Evolutionary conservation across 805 yeast genomes (phyloP), one percentile per base, ranked within the genome.

Genomic region (Barnettozyma salicaria): DNA sequence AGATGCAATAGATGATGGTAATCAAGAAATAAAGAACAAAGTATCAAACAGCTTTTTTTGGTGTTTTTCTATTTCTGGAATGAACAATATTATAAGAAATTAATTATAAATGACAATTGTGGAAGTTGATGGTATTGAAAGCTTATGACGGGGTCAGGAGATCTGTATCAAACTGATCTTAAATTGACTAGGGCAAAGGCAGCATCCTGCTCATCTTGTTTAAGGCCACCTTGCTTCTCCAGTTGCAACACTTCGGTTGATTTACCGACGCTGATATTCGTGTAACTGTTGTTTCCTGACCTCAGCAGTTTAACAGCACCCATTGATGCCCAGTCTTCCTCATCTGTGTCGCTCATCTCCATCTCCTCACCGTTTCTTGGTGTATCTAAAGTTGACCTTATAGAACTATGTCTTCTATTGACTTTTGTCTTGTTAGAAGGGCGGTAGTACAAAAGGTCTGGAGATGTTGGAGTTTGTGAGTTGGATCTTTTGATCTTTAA

Each of bases 271-370:
- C 38, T 37, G 16, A 37, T 23, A 22, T 37, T 40, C 5, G 27
- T 17, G n/a, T 14, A 8, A 23, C 28, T 21, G 14, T 32, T 47
- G 34, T 43, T 49, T 7, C 39, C 33, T 12, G 55, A 48, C 42
- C 51, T 61, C 31, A 84, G 64, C 39, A 87, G 63, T 29, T 75
- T 65, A 26, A 74, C 80, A 1, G 96, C 88, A 1, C 97, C 97
- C 37, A 89, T 80, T 1, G 87, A 64, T 44, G 79, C 83, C 98
- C 98, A 90, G 60, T 90, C 97, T 60, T 90, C 98, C 55, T 90
- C 97, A 59, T 90, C 98, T 0, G 98, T 90, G 52, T 86, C 39
- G 19, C 30, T 35, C 8, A 30, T 30, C 21, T 27, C 34, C 23
- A 24, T 14, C n/a, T 39, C 39, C 8, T 65, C 35, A 55, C 43